These are phyloP conservation scores for Tricholoma flavovirens DNA, from an alignment of 768 basidiomycete species.

Conservation along the genomic window DNA sequence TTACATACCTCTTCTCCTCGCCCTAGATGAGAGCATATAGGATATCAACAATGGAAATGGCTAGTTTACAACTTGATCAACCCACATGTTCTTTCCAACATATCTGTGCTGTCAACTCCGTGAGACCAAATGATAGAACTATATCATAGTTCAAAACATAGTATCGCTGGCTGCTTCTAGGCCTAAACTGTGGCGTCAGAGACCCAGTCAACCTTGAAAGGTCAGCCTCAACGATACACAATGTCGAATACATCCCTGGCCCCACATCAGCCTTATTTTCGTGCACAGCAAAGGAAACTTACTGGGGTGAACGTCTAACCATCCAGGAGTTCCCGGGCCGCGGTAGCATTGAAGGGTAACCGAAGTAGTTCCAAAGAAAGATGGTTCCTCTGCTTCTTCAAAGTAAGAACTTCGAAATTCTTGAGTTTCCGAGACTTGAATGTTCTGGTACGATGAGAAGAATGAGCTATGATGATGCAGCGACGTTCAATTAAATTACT, in stretches of 20 bases:
- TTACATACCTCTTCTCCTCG: no score
- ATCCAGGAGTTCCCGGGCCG: neutral
- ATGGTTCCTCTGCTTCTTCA: neutral
- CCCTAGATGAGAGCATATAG: no score
- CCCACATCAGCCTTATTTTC: neutral
- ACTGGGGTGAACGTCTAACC: neutral
- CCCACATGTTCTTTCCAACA: conserved; percentile 45
- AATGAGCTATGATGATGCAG: neutral
- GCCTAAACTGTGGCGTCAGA: neutral
- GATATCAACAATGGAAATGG: no score
- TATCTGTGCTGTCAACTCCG: conserved; percentile 47
- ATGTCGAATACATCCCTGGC: neutral
- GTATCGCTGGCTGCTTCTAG: conserved; percentile 8
- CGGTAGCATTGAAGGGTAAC: neutral
- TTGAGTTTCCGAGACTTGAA: conserved; percentile 8
- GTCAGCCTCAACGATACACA: neutral
- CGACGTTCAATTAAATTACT: neutral
- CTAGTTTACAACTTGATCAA: conserved; percentile 9
- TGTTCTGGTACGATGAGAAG: neutral
- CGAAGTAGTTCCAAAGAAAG: neutral
- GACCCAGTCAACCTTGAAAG: neutral
- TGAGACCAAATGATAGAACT: conserved; percentile 45
- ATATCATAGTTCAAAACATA: conserved; percentile 33
- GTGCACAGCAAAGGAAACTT: neutral
- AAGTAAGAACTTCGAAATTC: conserved; percentile 10